Evolutionary conservation across 2,329 filamentous ascomycete species (phyloP), one percentile per base, ranked within the genome.

Genomic region (Penicillium sp.): DNA sequence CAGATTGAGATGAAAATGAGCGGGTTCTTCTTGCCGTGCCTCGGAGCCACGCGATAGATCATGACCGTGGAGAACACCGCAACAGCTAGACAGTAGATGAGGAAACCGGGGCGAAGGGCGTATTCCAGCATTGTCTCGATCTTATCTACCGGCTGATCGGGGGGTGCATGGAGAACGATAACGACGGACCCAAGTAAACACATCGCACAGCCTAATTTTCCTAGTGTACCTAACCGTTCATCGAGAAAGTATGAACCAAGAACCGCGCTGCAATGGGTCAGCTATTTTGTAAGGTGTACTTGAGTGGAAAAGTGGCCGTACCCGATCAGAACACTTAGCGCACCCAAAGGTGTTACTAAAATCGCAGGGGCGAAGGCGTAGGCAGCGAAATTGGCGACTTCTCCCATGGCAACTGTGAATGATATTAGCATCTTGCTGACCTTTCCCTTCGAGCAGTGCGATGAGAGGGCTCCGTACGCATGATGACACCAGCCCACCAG

Each of bases 281-380:
- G 59, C 48, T 34, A 55, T 34, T 56, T 36, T 39, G 56, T 24
- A 36, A 28, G 42, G 29, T 39, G 48, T 14, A 18, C 40, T n/a
- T 10, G 19, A 34, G 28, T 19, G 40, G 29, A 48, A 14, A 24
- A 28, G 45, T 14, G 43, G 47, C 64, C 80, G 56, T 70, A 84
- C 81, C 84, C 94, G 68, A 99, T 97, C 62, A 99, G 81, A 54
- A 99, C 95, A 70, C 91, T 94, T 59, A 99, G 82, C 52, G 94
- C 94, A 58, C 94, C 94, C 21, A 99, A 81, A 23, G 94, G 94
- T 5, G 94, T 99, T 36, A 99, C 94, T 49, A 99, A 83, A 75
- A 99, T 99, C n/a, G 94, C 95, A 36, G 94, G 94, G 62, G 94
- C 94, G 76, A 97, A 99, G 7, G 94, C 94, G 73, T 99, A 99